Evolutionary conservation across 1,139 yeast species (phyloP).

Genomic region (Taphrina sp.): DNA sequence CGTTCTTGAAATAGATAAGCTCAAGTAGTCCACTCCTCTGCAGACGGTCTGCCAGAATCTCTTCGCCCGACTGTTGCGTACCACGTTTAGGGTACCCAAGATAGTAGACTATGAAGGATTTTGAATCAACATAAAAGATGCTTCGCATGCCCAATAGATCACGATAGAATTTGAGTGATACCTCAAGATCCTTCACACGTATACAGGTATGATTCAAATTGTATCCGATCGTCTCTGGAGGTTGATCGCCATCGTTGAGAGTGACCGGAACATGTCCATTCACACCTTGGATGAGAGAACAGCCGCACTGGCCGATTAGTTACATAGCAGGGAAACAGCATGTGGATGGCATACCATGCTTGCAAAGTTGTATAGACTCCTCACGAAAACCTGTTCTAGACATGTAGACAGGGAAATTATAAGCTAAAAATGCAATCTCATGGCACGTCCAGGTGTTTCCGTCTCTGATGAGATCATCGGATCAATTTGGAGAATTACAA

Average conservation of each 20-base stretch:
- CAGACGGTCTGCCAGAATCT: conserved; percentile 21
- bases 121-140: conserved; percentile 19
- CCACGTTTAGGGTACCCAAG: conserved; percentile 20
- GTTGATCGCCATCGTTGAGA: conserved; percentile 17
- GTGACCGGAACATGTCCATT: conserved; percentile 26
- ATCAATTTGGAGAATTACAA: no score
- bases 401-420: no score
- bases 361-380: no score
- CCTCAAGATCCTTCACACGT: conserved; percentile 22
- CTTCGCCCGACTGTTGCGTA: conserved; percentile 21
- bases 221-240: conserved; percentile 24
- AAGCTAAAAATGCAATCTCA: no score
- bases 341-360: no score
- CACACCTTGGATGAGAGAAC: conserved; percentile 21
- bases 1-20: conserved; percentile 17
- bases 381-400: no score
- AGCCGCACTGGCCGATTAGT: conserved; percentile 9
- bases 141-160: conserved; percentile 23
- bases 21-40: conserved; percentile 20
- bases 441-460: no score
- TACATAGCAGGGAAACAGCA: no score
- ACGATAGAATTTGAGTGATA: conserved; percentile 22
- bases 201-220: conserved; percentile 21
- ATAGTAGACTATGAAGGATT: conserved; percentile 19
- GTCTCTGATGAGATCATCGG: no score